A percentile compares a stretch with the other conserved stretches of the same genome.
These are phyloP conservation scores for Acacia confusa DNA, from an alignment of 306 rosid genomes.

Conservation along the genomic window DNA sequence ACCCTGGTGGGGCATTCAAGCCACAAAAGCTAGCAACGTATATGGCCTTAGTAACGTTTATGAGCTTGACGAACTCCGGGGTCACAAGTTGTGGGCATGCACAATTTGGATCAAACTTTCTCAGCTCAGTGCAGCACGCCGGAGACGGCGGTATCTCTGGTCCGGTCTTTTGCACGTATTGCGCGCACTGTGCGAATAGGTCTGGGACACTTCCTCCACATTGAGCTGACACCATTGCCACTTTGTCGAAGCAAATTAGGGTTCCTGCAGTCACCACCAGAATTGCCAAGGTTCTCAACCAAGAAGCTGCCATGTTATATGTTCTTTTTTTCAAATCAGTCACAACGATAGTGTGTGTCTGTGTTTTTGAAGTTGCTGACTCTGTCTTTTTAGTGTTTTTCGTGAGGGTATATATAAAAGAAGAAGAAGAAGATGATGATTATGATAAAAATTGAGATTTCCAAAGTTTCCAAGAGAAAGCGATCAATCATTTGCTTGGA, in stretches of 20 bases:
- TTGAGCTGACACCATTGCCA: constrained; percentile 28
- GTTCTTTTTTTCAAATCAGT: too few species aligned
- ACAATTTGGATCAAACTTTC: constrained; percentile 22
- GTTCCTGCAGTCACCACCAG: constrained; percentile 23
- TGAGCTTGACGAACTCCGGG: constrained; percentile 20
- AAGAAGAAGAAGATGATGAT: neutral
- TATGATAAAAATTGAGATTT: neutral
- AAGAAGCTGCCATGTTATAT: neutral
- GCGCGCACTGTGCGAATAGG: constrained; percentile 12
- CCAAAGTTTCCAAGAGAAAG: neutral
- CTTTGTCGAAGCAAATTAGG: constrained; percentile 21
- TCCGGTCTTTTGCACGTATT: constrained; percentile 40
- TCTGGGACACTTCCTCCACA: constrained; percentile 32
- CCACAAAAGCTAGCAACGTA: constrained; percentile 47
- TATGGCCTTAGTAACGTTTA: constrained; percentile 37
- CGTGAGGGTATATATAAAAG: neutral
- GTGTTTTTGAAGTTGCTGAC: neutral
- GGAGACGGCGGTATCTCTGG: constrained; percentile 39
- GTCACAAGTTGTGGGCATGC: constrained; percentile 36
- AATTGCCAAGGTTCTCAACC: constrained; percentile 7
- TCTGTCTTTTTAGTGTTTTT: neutral
- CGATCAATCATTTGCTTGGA: neutral
- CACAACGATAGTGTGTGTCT: neutral
- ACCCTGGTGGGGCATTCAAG: constrained; percentile 22
- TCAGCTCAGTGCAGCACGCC: constrained; percentile 42